Conservation (phyloP, 768 basidiomycete genomes). For the Zangia roseola region DNA sequence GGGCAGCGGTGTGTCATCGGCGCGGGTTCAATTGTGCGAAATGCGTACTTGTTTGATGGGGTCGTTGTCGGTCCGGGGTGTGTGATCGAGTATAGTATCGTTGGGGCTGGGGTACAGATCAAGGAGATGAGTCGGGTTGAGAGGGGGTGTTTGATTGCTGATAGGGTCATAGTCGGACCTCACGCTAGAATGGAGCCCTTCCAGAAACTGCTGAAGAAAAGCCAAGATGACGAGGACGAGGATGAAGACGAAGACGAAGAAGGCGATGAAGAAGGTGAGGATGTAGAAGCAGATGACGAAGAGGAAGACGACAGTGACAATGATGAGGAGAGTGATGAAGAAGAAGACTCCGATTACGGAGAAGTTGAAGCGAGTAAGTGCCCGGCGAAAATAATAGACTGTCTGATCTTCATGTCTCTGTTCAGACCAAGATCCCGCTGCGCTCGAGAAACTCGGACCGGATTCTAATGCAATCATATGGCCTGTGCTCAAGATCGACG, state of each 20-base stretch:
- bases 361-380: constrained; percentile 64
- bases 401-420: constrained; percentile 1
- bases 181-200: constrained; percentile 64
- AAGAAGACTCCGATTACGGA: constrained; percentile 60
- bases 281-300: constrained; percentile 33
- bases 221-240: constrained; percentile 30
- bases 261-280: constrained; percentile 19
- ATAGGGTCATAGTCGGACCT: constrained; percentile 79
- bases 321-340: constrained; percentile 30
- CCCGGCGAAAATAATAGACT: neutral
- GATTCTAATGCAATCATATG: constrained; percentile 79
- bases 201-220: constrained; percentile 65
- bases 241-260: constrained; percentile 32
- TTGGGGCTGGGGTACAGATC: constrained; percentile 76
- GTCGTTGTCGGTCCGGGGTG: constrained; percentile 69
- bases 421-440: constrained; percentile 49
- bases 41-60: constrained; percentile 84
- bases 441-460: constrained; percentile 53
- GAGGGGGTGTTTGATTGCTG: constrained; percentile 77
- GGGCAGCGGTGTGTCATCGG: constrained; percentile 77
- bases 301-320: constrained; percentile 34
- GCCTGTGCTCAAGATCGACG: constrained; percentile 60
- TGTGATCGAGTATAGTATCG: constrained; percentile 72
- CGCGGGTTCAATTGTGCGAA: constrained; percentile 58
- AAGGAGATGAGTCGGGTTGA: constrained; percentile 65